Percentiles rank a stretch among this genome's conserved stretches.
phyloP scores from a whole-genome alignment of 805 yeast genomes.

The Barnettozyma populi region DNA sequence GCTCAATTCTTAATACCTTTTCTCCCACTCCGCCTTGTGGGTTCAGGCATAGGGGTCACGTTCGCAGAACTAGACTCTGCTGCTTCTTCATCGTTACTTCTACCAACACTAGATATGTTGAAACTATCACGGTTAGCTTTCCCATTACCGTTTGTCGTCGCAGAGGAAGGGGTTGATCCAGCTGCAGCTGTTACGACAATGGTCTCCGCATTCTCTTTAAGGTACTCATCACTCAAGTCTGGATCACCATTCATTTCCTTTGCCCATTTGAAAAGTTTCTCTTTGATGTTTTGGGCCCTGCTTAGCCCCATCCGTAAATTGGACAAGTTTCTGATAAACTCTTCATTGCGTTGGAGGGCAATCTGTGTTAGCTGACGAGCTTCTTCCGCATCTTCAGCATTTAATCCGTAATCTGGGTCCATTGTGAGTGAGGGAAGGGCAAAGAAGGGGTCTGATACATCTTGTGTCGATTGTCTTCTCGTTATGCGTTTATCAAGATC shows the following conservation, averaged over 20 bases:
- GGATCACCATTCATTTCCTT: conserved; percentile 71
- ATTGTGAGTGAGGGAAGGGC: conserved; percentile 45
- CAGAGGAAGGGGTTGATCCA: not conserved
- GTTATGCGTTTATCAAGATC: conserved; percentile 27
- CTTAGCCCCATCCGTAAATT: conserved; percentile 69
- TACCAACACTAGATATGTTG: conserved; percentile 8
- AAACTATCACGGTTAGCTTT: conserved; percentile 7
- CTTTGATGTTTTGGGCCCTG: conserved; percentile 70
- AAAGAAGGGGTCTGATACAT: conserved; percentile 55
- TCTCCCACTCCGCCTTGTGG: conserved; percentile 17
- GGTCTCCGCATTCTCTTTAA: conserved; percentile 20
- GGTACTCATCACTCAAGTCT: conserved; percentile 38
- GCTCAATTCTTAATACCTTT: conserved; percentile 8
- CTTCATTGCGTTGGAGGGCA: conserved; percentile 77
- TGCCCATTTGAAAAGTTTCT: conserved; percentile 75
- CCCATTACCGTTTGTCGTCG: conserved; percentile 3
- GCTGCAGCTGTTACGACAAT: conserved; percentile 27
- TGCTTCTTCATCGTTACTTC: conserved; percentile 17
- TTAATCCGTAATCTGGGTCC: conserved; percentile 45
- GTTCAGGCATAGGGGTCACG: conserved; percentile 12
- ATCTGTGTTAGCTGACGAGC: conserved; percentile 71
- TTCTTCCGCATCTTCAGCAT: conserved; percentile 56
- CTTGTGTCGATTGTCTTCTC: conserved; percentile 26
- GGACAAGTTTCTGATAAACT: conserved; percentile 75
- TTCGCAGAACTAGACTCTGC: conserved; percentile 5